phyloP scores from a whole-genome alignment of 2,329 filamentous ascomycete genomes.

The Beauveria sp. region DNA sequence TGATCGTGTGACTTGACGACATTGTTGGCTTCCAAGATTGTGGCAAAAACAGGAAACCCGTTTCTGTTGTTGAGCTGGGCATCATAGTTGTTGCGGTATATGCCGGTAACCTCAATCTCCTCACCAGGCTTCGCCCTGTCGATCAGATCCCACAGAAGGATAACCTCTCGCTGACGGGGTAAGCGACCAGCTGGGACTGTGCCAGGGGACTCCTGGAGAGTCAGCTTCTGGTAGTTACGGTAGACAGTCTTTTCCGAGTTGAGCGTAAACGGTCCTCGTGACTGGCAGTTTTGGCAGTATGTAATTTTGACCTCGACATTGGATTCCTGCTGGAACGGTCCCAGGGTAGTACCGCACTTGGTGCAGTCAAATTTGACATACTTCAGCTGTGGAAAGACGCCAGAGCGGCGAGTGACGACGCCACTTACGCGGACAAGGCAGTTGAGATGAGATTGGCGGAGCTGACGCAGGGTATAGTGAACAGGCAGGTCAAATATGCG shows the following conservation, averaged over 20 bases:
- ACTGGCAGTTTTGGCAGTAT: conserved; percentile 95
- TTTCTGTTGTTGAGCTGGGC: conserved; percentile 97
- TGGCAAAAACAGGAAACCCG: conserved; percentile 96
- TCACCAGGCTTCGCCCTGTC: conserved; percentile 95
- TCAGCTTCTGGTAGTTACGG: conserved; percentile 97
- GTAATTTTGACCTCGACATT: conserved; percentile 94
- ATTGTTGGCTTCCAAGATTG: conserved; percentile 94
- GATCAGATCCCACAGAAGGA: conserved; percentile 93
- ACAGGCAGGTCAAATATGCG: conserved; percentile 92
- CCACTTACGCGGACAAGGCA: conserved; percentile 90
- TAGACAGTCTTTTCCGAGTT: conserved; percentile 98
- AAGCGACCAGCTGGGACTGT: conserved; percentile 94
- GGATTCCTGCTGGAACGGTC: conserved; percentile 95
- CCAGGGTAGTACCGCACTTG: conserved; percentile 86
- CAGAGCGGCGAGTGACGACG: conserved; percentile 87
- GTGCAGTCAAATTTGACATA: conserved; percentile 97
- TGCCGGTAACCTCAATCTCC: conserved; percentile 93
- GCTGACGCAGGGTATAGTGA: conserved; percentile 87
- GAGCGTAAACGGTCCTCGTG: conserved; percentile 85
- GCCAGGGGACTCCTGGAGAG: conserved; percentile 91
- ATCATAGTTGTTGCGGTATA: conserved; percentile 98
- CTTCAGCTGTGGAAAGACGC: conserved; percentile 95
- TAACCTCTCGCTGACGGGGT: conserved; percentile 86
- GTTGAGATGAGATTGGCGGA: conserved; percentile 93
- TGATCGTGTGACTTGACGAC: conserved; percentile 96